Evolutionary conservation across 2,329 filamentous ascomycete species (phyloP).

Genomic region (Sporothrix pseudoabietina): DNA sequence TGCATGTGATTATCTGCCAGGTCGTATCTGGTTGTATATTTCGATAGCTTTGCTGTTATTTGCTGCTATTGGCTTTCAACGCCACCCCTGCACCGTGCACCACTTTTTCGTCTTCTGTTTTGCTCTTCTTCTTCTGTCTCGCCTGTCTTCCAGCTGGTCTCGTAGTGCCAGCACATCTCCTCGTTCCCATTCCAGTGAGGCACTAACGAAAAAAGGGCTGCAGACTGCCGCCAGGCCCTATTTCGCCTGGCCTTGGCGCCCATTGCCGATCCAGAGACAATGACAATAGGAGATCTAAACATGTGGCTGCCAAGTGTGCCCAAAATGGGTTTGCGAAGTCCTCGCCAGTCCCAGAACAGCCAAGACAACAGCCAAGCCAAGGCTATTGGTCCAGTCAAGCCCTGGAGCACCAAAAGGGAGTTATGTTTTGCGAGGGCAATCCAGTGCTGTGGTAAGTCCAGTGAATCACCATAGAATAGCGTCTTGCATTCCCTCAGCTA

Average conservation of each 20-base stretch:
- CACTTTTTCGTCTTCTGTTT: neutral
- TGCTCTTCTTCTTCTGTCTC: neutral
- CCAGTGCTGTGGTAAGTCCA: neutral
- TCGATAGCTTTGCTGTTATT: neutral
- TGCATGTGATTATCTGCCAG: conserved; percentile 1
- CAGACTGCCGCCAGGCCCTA: conserved; percentile 4
- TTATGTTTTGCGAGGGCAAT: conserved; percentile 6
- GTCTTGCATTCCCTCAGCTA: neutral
- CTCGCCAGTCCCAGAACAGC: neutral
- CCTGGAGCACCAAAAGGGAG: neutral
- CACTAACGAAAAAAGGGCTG: neutral
- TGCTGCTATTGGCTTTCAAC: neutral
- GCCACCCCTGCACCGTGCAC: neutral
- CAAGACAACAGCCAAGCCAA: neutral
- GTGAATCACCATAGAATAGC: neutral
- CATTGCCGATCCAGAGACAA: neutral
- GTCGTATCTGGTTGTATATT: neutral
- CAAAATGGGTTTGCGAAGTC: neutral
- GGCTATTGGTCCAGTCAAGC: neutral
- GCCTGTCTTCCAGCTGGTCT: neutral
- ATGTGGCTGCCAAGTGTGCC: neutral
- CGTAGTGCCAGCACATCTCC: neutral
- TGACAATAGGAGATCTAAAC: neutral
- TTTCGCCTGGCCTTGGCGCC: neutral
- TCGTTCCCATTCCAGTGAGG: neutral